Evolutionary conservation across 192 early-diverging fungal species (phyloP), one percentile per base, ranked within the genome.

Genomic region (Paraglomus occultum): DNA sequence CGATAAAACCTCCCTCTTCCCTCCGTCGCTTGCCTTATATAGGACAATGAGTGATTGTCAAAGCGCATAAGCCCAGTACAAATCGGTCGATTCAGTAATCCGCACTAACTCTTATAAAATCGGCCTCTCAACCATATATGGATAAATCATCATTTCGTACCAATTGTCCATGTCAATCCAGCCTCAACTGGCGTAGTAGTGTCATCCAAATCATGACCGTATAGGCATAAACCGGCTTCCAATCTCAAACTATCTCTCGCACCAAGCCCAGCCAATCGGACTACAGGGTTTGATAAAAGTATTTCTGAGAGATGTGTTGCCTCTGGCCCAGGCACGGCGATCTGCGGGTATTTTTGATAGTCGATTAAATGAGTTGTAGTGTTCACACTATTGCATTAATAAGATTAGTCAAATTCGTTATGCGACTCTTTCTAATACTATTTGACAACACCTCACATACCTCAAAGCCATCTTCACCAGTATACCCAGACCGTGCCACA

Each of bases 401-500:
- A 20, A 7, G 12, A 47, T 12, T 17, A n/a, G 6, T 18, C 44
- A 2, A 39, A n/a, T 20, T 8, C 17, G 18, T 31, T 17, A 45
- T 62, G 18, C 65, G 10, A 66, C 11, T 60, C 61, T 39, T 64
- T 23, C 61, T 46, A 8, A 42, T 31, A 51, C n/a, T n/a, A n/a
- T n/a, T n/a, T n/a, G n/a, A n/a, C n/a, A n/a, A n/a, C n/a, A n/a
- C n/a, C n/a, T n/a, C 18, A 9, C 70, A 40, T 66, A 92, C 89
- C 78, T 99, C 97, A 74, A 99, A 98, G 11, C 97, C 97, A 80
- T 99, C 97, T 80, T 99, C 97, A 66, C 97, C 97, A 65, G 97
- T 99, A 83, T 99, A 99, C 11, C 97, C 97, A 38, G 92, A 96
- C 31, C 97, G 89, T 17, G 97, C 92, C 46, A 99, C 88, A 69